Evolutionary conservation across 345 rosid species (phyloP).

Genomic region (Pugionium cornutum): DNA sequence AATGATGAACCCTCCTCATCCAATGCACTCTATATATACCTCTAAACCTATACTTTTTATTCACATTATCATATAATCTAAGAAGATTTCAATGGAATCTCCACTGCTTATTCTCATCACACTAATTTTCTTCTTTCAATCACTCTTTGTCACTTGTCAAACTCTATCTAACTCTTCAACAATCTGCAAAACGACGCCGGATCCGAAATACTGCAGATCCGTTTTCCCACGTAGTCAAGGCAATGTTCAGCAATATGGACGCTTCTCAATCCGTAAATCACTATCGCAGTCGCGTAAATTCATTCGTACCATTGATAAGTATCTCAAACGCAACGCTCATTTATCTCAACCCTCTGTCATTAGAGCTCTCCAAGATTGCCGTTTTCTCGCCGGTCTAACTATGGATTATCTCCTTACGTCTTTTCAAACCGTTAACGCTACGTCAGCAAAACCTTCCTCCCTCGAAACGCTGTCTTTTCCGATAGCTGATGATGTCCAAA

Average conservation of each 20-base stretch:
- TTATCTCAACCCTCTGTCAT: slow-evolving; percentile 45
- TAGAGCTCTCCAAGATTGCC: slow-evolving; percentile 83
- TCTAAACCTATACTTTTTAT: slow-evolving; percentile 13
- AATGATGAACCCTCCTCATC: slow-evolving; percentile 23
- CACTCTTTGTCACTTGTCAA: slow-evolving; percentile 21
- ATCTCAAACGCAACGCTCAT: slow-evolving; percentile 45
- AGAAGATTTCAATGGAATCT: slow-evolving; percentile 15
- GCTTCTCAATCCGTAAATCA: slow-evolving; percentile 64
- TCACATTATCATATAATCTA: background rate
- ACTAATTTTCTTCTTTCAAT: slow-evolving; percentile 14
- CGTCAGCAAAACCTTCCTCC: slow-evolving; percentile 27
- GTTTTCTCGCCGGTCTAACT: slow-evolving; percentile 53
- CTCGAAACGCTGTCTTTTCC: slow-evolving; percentile 39
- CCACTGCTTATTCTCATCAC: slow-evolving; percentile 16
- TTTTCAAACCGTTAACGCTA: slow-evolving; percentile 47
- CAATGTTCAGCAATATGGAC: slow-evolving; percentile 55
- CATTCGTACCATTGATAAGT: slow-evolving; percentile 48
- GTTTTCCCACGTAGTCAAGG: slow-evolving; percentile 50
- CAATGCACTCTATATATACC: slow-evolving; percentile 24
- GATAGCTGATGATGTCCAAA: slow-evolving; percentile 66
- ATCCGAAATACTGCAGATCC: slow-evolving; percentile 63
- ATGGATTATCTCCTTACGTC: slow-evolving; percentile 59
- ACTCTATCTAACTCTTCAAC: slow-evolving; percentile 40
- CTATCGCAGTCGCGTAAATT: slow-evolving; percentile 60
- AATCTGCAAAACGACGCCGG: slow-evolving; percentile 58